Percentiles rank a stretch among this genome's conserved stretches.
Evolutionary conservation across 768 basidiomycete species (phyloP).

Genomic region (Boletus vermiculosoides): DNA sequence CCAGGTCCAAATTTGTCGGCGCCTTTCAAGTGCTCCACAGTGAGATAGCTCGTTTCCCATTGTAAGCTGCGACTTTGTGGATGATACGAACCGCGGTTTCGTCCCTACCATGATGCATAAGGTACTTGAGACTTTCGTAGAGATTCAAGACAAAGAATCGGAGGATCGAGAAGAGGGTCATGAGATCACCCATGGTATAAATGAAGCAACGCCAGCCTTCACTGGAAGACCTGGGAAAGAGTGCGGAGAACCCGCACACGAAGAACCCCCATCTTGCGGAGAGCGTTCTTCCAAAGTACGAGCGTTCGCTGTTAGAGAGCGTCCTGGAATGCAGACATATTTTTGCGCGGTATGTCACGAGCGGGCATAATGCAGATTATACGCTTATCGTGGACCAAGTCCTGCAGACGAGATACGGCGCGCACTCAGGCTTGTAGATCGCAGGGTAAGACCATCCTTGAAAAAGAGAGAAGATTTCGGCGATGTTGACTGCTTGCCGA

Average conservation of each 20-base stretch:
- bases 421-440: too few relatives aligned
- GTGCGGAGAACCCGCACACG: background rate
- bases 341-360: too few relatives aligned
- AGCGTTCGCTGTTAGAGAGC: too few relatives aligned
- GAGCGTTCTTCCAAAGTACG: too few relatives aligned
- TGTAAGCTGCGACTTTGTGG: conserved; percentile 58
- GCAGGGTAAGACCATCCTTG: too few relatives aligned
- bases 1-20: conserved; percentile 27
- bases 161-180: conserved; percentile 57
- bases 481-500: too few relatives aligned
- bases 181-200: conserved; percentile 67
- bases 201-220: conserved; percentile 75
- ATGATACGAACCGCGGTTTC: conserved; percentile 61
- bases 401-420: too few relatives aligned
- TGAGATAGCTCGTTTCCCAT: conserved; percentile 50
- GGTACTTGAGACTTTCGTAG: conserved; percentile 67
- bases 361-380: too few relatives aligned
- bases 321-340: too few relatives aligned
- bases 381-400: too few relatives aligned
- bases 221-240: conserved; percentile 44
- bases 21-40: conserved; percentile 22
- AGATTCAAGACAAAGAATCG: conserved; percentile 68
- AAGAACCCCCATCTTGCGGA: too few relatives aligned
- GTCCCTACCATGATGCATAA: conserved; percentile 65
- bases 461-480: too few relatives aligned